These are phyloP conservation scores for Circinella minor DNA, from an alignment of 371 early-diverging fungal genomes.

Conservation along the genomic window DNA sequence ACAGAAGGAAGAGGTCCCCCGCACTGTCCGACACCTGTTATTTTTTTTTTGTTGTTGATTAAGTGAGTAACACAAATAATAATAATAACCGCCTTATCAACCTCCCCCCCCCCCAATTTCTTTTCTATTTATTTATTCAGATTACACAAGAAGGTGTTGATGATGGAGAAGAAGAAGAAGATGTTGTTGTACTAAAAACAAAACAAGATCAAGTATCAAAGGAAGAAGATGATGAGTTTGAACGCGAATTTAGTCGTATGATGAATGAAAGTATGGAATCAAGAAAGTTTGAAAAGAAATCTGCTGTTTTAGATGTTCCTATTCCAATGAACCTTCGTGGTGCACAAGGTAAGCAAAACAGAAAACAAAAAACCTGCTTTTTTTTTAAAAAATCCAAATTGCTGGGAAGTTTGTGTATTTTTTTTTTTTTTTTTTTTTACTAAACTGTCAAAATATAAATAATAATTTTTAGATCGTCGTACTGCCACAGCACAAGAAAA, in stretches of 20 bases:
- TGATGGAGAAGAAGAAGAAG: conserved; percentile 58
- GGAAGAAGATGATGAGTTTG: conserved; percentile 74
- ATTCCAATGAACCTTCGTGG: conserved; percentile 76
- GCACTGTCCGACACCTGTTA: too few relatives aligned
- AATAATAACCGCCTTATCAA: too few relatives aligned
- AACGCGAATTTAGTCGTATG: conserved; percentile 78
- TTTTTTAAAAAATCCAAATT: not conserved
- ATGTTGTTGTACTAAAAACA: conserved; percentile 52
- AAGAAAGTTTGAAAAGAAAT: conserved; percentile 78
- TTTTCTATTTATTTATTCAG: not conserved
- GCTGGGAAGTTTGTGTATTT: not conserved
- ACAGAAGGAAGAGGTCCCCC: too few relatives aligned
- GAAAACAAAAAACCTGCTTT: not conserved
- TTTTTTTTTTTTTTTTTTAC: not conserved
- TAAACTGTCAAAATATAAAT: conserved; percentile 1
- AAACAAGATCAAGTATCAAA: conserved; percentile 38
- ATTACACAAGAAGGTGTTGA: conserved; percentile 20
- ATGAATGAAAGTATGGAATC: conserved; percentile 85
- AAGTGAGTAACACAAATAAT: too few relatives aligned
- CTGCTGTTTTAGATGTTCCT: conserved; percentile 78
- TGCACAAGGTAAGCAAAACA: conserved; percentile 35
- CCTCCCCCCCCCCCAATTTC: too few relatives aligned
- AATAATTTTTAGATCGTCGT: conserved; percentile 38
- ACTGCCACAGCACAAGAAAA: conserved; percentile 32
- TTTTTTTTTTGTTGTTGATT: too few relatives aligned